phyloP scores from a whole-genome alignment of 108 stramenopile species.

The Pinguiococcus pyrenoidosus region DNA sequence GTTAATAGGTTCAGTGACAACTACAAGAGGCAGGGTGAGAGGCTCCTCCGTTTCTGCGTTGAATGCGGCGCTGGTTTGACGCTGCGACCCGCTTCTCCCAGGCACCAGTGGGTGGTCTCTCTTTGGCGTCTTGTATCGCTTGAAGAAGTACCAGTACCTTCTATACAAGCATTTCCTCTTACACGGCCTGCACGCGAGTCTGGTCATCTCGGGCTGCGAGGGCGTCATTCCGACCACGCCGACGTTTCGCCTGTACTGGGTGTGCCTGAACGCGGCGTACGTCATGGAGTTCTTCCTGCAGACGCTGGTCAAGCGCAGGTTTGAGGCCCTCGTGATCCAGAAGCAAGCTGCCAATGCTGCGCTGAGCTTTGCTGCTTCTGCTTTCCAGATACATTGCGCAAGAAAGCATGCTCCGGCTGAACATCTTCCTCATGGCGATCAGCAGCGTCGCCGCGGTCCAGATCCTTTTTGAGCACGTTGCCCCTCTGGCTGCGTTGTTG shows the following conservation, averaged over 20 bases:
- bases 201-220: conserved; percentile 12
- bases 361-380: too few relatives aligned
- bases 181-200: conserved; percentile 58
- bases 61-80: too few relatives aligned
- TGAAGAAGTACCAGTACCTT: conserved; percentile 67
- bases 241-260: conserved; percentile 55
- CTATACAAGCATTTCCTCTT: conserved; percentile 69
- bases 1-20: conserved; percentile 53
- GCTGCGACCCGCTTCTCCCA: too few relatives aligned
- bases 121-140: conserved; percentile 49
- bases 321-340: too few relatives aligned
- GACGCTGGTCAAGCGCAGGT: conserved; percentile 52
- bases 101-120: neutral
- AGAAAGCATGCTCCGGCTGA: too few relatives aligned
- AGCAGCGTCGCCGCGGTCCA: too few relatives aligned
- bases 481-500: too few relatives aligned
- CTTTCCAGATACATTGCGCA: too few relatives aligned
- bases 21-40: conserved; percentile 8
- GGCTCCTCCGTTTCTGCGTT: too few relatives aligned
- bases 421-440: too few relatives aligned
- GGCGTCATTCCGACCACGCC: neutral
- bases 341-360: too few relatives aligned
- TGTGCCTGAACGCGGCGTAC: conserved; percentile 54
- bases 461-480: too few relatives aligned
- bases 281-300: conserved; percentile 76